phyloP scores from a whole-genome alignment of 148 eudicot species.

The Beta vulgaris region DNA sequence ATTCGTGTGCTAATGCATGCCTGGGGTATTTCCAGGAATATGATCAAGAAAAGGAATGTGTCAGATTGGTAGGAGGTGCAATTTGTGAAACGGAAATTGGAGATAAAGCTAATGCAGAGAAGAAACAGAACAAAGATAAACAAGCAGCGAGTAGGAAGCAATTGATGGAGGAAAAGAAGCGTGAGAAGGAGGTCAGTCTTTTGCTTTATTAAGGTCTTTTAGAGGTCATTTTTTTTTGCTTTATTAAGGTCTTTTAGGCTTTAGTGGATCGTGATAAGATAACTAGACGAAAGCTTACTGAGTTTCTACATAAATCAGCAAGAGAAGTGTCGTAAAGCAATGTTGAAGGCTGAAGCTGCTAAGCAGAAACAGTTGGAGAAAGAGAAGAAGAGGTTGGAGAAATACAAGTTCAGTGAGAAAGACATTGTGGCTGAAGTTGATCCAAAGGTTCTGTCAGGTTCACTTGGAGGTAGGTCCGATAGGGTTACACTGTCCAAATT shows the following conservation, averaged over 20 bases:
- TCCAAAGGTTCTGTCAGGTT: slow-evolving; percentile 59
- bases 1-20: not conserved
- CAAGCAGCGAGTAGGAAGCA: slow-evolving; percentile 37
- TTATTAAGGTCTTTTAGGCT: no score
- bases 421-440: slow-evolving; percentile 74
- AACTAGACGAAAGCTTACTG: slow-evolving; percentile 17
- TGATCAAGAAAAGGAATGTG: slow-evolving; percentile 36
- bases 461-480: slow-evolving; percentile 68
- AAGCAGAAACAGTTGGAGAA: slow-evolving; percentile 48
- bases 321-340: slow-evolving; percentile 68
- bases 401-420: slow-evolving; percentile 68
- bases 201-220: slow-evolving; percentile 14
- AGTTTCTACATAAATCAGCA: slow-evolving; percentile 38
- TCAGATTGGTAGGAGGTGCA: slow-evolving; percentile 18
- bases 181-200: slow-evolving; percentile 61
- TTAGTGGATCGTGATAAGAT: not conserved
- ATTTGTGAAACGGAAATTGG: slow-evolving; percentile 23
- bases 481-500: not conserved
- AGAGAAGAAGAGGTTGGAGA: slow-evolving; percentile 75
- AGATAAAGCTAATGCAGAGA: slow-evolving; percentile 28
- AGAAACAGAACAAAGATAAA: slow-evolving; percentile 31
- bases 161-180: slow-evolving; percentile 57
- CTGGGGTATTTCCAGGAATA: slow-evolving; percentile 30
- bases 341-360: slow-evolving; percentile 77
- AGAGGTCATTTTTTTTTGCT: no score